Base-by-base conservation (phyloP, 768 basidiomycete species). In the Russula earlei region DNA sequence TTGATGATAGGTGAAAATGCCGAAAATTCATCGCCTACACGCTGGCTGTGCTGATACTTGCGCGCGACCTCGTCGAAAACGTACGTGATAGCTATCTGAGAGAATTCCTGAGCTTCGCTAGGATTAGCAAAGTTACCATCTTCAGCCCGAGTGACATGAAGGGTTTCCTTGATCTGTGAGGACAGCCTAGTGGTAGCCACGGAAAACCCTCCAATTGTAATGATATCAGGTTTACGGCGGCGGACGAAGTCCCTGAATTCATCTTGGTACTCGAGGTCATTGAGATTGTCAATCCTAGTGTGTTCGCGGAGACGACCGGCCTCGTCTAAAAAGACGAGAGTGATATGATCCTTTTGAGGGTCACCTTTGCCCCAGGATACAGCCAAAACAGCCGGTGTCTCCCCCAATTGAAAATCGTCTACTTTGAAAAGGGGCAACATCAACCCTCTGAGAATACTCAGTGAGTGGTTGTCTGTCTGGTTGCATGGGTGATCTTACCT, bases 351-450 rank as follows among this genome's bases (percentile, higher is more conserved):
- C 65, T 87, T 88, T 64, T 86, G 83, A 37, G 91, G 90, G 63
- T 96, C 93, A 36, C 96, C 96, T 70, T 89, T 86, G 36, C 96
- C 96, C 84, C 91, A 93, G 7, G 94, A 95, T 54, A 95, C 69
- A 3, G 94, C 90, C 40, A 99, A 77, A 20, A 98, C 91, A 20
- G 84, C 77, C 46, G 93, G 70, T 38, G 79, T 73, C 65, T 90
- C 81, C 12, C 89, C 92, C 50, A 76, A 71, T 54, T 80, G 82
- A 72, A 87, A 81, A 7, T 78, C 77, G 0, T 74, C 69, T 5
- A 79, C 79, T 24, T 71, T 67, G 64, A 80, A 93, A n/a, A 1
- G 94, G 89, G 6, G 85, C 86, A 9, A 87, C 82, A 66, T 94
- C 85, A 62, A 92, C 78, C 50, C 90, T 81, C 93, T 96, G 64